Conservation (phyloP, 1,284 basidiomycete species). For the Malassezia nana region DNA sequence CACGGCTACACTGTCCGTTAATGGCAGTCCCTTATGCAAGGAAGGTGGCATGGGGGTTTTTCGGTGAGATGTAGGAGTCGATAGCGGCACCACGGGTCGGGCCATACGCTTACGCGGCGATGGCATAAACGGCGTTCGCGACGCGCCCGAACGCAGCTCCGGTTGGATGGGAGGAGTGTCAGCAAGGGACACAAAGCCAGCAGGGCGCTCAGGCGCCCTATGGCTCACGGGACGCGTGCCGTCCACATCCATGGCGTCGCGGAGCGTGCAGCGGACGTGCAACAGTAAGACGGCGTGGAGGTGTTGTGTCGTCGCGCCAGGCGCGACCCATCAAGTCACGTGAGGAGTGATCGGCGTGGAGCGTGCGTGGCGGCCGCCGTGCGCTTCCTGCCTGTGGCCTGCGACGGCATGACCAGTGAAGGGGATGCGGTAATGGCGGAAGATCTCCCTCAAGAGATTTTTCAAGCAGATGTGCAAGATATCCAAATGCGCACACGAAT, state of each 20-base stretch:
- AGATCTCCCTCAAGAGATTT: constrained; percentile 35
- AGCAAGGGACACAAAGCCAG: constrained; percentile 1
- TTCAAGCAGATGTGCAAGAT: constrained; percentile 37
- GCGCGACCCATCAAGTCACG: background rate
- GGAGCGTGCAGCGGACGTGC: constrained; percentile 11
- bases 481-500: constrained; percentile 44
- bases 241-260: constrained; percentile 14
- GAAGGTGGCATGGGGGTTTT: background rate
- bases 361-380: constrained; percentile 1
- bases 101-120: constrained; percentile 11
- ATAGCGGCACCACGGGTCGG: constrained; percentile 4
- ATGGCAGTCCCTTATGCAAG: background rate
- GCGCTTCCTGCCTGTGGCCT: background rate
- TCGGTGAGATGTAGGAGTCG: background rate
- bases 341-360: background rate
- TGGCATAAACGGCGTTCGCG: constrained; percentile 18
- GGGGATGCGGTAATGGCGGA: background rate
- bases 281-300: constrained; percentile 6
- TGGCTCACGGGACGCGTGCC: background rate
- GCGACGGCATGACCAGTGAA: constrained; percentile 11
- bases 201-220: constrained; percentile 2
- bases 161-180: background rate
- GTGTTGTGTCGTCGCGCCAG: background rate
- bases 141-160: background rate
- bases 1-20: background rate